A percentile compares a stretch with the other conserved stretches of the same genome.
Conservation (phyloP, 371 early-diverging fungal species). For the Mucor lusitanicus region DNA sequence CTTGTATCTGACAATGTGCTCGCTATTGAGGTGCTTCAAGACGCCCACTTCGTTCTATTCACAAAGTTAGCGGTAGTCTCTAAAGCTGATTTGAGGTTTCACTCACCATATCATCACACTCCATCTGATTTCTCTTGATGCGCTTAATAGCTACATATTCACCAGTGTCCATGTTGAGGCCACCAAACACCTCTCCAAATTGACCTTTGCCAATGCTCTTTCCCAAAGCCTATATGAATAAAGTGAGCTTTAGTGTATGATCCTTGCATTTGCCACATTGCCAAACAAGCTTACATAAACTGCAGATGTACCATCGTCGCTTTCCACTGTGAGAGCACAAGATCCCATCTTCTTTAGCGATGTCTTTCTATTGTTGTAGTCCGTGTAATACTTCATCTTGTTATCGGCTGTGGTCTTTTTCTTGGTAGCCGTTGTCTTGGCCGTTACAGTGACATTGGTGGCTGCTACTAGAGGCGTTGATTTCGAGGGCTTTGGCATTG, state of each 20-base stretch:
- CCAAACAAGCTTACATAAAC: constrained; percentile 23
- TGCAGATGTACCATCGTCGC: constrained; percentile 15
- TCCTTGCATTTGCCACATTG: not conserved
- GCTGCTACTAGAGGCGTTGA: constrained; percentile 15
- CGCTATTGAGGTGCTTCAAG: constrained; percentile 74
- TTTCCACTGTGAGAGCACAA: constrained; percentile 17
- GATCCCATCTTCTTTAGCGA: constrained; percentile 31
- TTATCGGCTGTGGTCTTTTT: constrained; percentile 1
- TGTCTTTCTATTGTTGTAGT: constrained; percentile 19
- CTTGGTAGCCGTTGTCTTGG: not conserved
- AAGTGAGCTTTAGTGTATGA: not conserved
- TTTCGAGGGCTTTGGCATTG: constrained; percentile 15
- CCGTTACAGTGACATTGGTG: not conserved
- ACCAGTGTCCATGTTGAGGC: constrained; percentile 82
- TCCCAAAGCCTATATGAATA: constrained; percentile 66
- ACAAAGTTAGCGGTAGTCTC: not conserved
- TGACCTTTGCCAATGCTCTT: constrained; percentile 93
- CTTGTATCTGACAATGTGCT: constrained; percentile 86
- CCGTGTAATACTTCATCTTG: constrained; percentile 3
- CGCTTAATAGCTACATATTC: constrained; percentile 90
- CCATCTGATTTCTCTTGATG: constrained; percentile 65
- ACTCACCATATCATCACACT: constrained; percentile 61
- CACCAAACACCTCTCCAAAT: constrained; percentile 86
- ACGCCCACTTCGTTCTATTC: constrained; percentile 70
- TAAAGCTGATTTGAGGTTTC: not conserved